Evolutionary conservation across 2,329 filamentous ascomycete species (phyloP), one percentile per base, ranked within the genome.

Genomic region (Chaetomium sp.): DNA sequence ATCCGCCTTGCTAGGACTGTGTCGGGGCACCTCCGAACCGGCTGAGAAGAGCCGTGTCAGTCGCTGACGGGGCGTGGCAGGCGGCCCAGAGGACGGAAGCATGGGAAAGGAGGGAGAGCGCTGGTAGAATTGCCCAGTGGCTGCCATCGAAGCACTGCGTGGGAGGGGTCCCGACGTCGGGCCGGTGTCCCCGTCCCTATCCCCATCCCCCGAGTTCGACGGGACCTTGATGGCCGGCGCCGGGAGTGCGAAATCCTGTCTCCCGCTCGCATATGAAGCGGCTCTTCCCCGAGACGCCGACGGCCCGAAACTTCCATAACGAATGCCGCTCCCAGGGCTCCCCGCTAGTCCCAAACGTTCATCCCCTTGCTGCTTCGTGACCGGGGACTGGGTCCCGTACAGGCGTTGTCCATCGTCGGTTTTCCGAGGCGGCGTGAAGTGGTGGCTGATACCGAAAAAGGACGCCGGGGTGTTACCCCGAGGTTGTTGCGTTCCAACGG

Each of bases 281-380:
- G 19, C 19, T 27, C 19, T 27, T 27, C 19, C 19, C 19, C 52
- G 58, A 46, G 70, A 72, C 0, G 77, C 74, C 0, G 77, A 74
- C 1, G 71, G 65, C 8, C 73, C 71, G 55, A 82, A 77, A 67
- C 80, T 82, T 42, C 79, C 80, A 66, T 82, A 82, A 4, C 75
- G 76, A 9, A 73, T 63, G 38, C 69, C 70, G 43, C 70, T 70
- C 2, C 70, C 70, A 0, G 70, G 61, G 1, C 68, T 69, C 11
- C 61, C 59, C 3, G 73, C 74, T 55, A 79, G 63, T 2, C 72
- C 68, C 49, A 76, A 72, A 14, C 67, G 69, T 59, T 79, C 78
- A 48, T 65, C 59, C 7, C 54, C 55, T 0, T 14, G 38, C 11
- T 36, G 27, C 32, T 41, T 52, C 48, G 10, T 41, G 6, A 63